Base-by-base conservation (phyloP, 768 basidiomycete species). In the Candolleomyces efflorescens region DNA sequence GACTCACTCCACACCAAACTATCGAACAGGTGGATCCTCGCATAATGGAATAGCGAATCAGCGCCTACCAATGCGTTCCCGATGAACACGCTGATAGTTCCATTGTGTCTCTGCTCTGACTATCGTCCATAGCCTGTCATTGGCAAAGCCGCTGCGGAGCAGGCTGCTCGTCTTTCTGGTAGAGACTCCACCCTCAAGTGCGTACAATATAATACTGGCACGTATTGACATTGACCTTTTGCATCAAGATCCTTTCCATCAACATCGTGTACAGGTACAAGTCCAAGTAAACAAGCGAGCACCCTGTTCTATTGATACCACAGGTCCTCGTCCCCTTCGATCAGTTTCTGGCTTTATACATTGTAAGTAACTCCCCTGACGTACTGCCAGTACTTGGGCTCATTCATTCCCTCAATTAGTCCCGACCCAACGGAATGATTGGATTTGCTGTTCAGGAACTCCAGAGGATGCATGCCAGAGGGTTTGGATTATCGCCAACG, bases 251-350 rank as follows among this genome's bases (percentile, higher is more conserved):
- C 39, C 78, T 86, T 37, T 84, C 84, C 0, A 59, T 86, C 58
- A 86, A 85, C 59, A 81, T 81, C 9, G 75, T 80, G 6, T 86
- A 82, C 59, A 84, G 83, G 82, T 85, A 85, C 64, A 82, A 79
- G 61, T 71, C 73, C 63, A 84, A 83, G 83, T 82, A 61, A 59
- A 73, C 56, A n/a, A n/a, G n/a, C n/a, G n/a, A 32, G 11, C 45
- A 18, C 24, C 22, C 49, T 3, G 39, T 46, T 12, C 3, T 23
- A 36, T 27, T 11, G 13, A 17, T 22, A 3, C 32, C 5, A 15
- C 11, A n/a, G 9, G 43, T 54, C 56, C 56, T 23, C 53, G 41
- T 37, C 5, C 27, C 36, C 12, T 12, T 26, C 27, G n/a, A n/a
- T n/a, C 36, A 83, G 83, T 68, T 82, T 83, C 63, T 86, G 82